Conservation (phyloP, 2,329 filamentous ascomycete genomes). For the Venturia effusa region DNA sequence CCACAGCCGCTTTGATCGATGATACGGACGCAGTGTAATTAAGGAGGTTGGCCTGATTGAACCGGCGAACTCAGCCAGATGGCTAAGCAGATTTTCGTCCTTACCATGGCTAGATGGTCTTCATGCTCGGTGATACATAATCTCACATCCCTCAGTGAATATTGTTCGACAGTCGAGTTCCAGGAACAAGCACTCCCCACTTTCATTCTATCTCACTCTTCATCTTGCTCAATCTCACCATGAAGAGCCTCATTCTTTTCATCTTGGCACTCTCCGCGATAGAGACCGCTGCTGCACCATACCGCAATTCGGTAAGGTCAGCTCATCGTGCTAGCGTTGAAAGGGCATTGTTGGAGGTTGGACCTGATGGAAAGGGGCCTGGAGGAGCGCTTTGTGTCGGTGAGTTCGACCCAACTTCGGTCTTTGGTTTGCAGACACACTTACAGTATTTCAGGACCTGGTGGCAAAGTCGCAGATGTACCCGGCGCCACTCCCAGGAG, state of each 20-base stretch:
- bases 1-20: neutral
- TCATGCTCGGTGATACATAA: neutral
- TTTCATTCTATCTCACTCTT: neutral
- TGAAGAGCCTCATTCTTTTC: neutral
- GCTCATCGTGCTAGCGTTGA: neutral
- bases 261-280: neutral
- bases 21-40: neutral
- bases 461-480: constrained; percentile 9
- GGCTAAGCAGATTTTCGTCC: neutral
- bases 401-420: neutral
- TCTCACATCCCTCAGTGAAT: neutral
- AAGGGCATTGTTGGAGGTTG: neutral
- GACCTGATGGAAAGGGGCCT: neutral
- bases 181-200: neutral
- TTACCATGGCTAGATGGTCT: neutral
- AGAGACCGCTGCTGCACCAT: neutral
- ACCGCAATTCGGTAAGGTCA: neutral
- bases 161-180: neutral
- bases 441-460: neutral
- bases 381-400: neutral
- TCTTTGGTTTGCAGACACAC: neutral
- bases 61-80: neutral
- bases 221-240: neutral
- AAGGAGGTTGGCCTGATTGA: neutral
- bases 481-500: constrained; percentile 6